Base-by-base conservation (phyloP, 2,329 filamentous ascomycete species). In the Hypoxylon sp. region DNA sequence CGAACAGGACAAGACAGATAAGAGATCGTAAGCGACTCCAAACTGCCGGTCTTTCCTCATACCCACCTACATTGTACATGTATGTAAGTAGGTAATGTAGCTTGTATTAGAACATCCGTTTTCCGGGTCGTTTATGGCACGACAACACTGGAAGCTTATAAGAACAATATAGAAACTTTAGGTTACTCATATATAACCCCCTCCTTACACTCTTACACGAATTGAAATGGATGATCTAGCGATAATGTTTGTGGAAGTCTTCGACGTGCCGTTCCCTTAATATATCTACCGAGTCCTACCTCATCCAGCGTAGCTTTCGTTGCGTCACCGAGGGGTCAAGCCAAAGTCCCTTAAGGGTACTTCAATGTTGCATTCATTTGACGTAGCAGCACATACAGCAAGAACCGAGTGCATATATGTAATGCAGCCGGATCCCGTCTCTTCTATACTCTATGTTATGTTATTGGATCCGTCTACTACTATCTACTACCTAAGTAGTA, bases 381-480 rank as follows among this genome's bases (percentile, higher is more conserved):
- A 63, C 50, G 57, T 48, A 57, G 49, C 52, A 51, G 51, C 50
- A 32, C 53, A 43, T 43, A 9, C 17, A 43, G 9, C 38, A 43
- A 43, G 38, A 21, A 43, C 41, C 32, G 53, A 61, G 43, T 65
- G 57, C 60, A 68, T 69, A 61, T 38, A 60, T 53, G 58, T 60
- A 56, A 50, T 60, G 59, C 56, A 49, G 62, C 56, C 56, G 62
- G 55, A 49, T 58, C 59, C 59, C 46, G 55, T 60, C 43, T 60
- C n/a, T 10, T 60, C 51, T 60, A 63, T 52, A 50, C 11, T 56
- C 25, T 56, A 41, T 46, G 50, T 25, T 48, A 36, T 64, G 41
- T 56, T 58, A 67, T 67, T 67, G 67, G 67, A 50, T 30, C 25
- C 46, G n/a, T n/a, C n/a, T n/a, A n/a, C n/a, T n/a, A n/a, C n/a